A percentile compares a stretch with the other conserved stretches of the same genome.
Evolutionary conservation across 2,329 filamentous ascomycete species (phyloP).

Genomic region (Alternaria alternata): DNA sequence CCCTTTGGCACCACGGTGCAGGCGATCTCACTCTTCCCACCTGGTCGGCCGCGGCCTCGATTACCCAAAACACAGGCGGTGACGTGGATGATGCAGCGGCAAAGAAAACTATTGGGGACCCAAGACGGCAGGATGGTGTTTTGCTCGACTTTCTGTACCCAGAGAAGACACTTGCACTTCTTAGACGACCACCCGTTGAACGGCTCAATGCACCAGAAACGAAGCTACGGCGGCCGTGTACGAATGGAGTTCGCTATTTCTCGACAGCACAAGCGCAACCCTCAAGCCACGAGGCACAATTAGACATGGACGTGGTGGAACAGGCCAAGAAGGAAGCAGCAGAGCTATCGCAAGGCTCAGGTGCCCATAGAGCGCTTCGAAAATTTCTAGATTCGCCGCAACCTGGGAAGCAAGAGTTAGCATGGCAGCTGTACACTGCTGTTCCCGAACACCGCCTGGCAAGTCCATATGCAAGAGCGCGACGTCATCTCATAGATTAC

Average conservation of each 20-base stretch:
- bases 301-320: slow-evolving; percentile 16
- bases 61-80: slow-evolving; percentile 16
- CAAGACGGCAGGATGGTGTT: slow-evolving; percentile 15
- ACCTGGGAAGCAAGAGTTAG: slow-evolving; percentile 38
- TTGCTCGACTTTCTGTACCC: slow-evolving; percentile 60
- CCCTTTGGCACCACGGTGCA: slow-evolving; percentile 65
- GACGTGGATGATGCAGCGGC: slow-evolving; percentile 19
- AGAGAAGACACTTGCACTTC: slow-evolving; percentile 53
- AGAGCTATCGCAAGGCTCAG: slow-evolving; percentile 23
- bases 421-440: slow-evolving; percentile 50
- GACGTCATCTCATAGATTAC: slow-evolving; percentile 41
- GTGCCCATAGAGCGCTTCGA: slow-evolving; percentile 29
- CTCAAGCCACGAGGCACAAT: slow-evolving; percentile 11
- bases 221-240: slow-evolving; percentile 32
- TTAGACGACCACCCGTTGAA: slow-evolving; percentile 38
- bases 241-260: slow-evolving; percentile 36
- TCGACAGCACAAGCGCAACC: slow-evolving; percentile 32
- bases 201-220: slow-evolving; percentile 34
- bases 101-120: slow-evolving; percentile 7
- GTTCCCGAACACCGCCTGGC: slow-evolving; percentile 24
- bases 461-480: slow-evolving; percentile 15
- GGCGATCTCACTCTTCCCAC: slow-evolving; percentile 54
- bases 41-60: slow-evolving; percentile 35
- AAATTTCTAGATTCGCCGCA: slow-evolving; percentile 23
- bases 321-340: slow-evolving; percentile 31